phyloP scores from a whole-genome alignment of 1,284 basidiomycete genomes.

The Hortiboletus rubellus region DNA sequence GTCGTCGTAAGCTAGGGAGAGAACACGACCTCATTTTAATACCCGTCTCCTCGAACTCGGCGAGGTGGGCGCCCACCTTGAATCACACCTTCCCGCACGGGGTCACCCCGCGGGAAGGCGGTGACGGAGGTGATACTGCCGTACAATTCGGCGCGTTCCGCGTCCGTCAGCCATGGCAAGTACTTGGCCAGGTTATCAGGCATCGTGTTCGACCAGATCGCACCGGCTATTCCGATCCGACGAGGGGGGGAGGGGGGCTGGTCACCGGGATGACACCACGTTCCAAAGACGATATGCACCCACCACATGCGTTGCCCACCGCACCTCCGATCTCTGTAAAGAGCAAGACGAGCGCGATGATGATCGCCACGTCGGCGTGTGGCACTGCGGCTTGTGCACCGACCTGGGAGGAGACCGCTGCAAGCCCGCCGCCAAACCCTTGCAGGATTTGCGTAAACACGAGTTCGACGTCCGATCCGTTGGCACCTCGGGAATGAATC shows the following conservation, averaged over 20 bases:
- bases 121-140: conserved; percentile 47
- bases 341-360: conserved; percentile 79
- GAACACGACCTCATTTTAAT: neutral
- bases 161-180: conserved; percentile 40
- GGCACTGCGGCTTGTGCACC: conserved; percentile 78
- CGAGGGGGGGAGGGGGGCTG: conserved; percentile 13
- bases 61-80: conserved; percentile 26
- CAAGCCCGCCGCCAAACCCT: conserved; percentile 78
- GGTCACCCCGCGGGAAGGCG: conserved; percentile 41
- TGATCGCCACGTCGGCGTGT: conserved; percentile 77
- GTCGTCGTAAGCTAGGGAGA: conserved; percentile 38
- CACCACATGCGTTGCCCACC: conserved; percentile 66
- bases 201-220: conserved; percentile 53
- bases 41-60: neutral
- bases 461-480: conserved; percentile 58
- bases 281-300: conserved; percentile 7
- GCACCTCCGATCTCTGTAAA: conserved; percentile 79
- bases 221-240: conserved; percentile 35
- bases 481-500: conserved; percentile 68
- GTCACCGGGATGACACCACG: too few relatives aligned
- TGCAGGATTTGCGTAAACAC: conserved; percentile 76
- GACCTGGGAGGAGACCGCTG: conserved; percentile 68
- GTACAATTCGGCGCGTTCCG: conserved; percentile 37
- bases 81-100: conserved; percentile 51
- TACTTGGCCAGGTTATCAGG: conserved; percentile 49